phyloP scores from a whole-genome alignment of 2,329 filamentous ascomycete species.

The Penicillium sp. region DNA sequence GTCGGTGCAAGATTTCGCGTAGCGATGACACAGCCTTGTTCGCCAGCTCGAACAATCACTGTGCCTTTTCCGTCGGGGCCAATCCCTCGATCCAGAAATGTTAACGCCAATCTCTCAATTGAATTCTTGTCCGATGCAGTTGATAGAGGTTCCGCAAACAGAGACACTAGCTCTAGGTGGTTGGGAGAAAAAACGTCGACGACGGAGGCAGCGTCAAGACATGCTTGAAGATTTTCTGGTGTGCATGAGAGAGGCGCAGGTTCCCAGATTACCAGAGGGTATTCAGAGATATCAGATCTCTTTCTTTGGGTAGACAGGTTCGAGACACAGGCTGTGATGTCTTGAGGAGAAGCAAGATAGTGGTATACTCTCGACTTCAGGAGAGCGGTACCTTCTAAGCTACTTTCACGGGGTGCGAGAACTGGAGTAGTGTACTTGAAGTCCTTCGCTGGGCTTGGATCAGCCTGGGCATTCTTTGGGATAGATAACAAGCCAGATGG shows the following conservation, averaged over 20 bases:
- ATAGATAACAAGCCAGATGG: too few species aligned
- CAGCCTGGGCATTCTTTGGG: too few species aligned
- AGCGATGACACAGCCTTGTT: slow-evolving; percentile 30
- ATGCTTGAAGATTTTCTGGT: slow-evolving; percentile 22
- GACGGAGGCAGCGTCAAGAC: slow-evolving; percentile 12
- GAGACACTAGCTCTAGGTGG: slow-evolving; percentile 34
- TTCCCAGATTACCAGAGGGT: slow-evolving; percentile 26
- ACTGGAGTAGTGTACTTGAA: slow-evolving; percentile 25
- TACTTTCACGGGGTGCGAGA: slow-evolving; percentile 12
- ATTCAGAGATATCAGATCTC: slow-evolving; percentile 9
- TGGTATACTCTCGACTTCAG: slow-evolving; percentile 18
- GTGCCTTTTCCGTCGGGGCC: slow-evolving; percentile 15
- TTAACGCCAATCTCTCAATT: slow-evolving; percentile 15
- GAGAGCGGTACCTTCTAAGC: slow-evolving; percentile 7
- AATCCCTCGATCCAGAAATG: slow-evolving; percentile 14
- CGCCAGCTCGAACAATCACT: slow-evolving; percentile 32
- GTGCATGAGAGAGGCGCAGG: slow-evolving; percentile 22
- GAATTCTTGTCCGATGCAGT: background rate
- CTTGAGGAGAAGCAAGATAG: slow-evolving; percentile 19
- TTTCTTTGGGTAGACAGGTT: slow-evolving; percentile 19
- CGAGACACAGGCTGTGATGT: slow-evolving; percentile 9
- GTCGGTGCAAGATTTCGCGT: slow-evolving; percentile 4
- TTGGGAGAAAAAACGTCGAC: slow-evolving; percentile 41
- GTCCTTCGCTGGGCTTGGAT: slow-evolving; percentile 25
- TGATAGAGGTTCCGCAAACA: slow-evolving; percentile 15